These are phyloP conservation scores for Paspalum notatum DNA, from an alignment of 176 grass and related monocot species.

Conservation along the genomic window DNA sequence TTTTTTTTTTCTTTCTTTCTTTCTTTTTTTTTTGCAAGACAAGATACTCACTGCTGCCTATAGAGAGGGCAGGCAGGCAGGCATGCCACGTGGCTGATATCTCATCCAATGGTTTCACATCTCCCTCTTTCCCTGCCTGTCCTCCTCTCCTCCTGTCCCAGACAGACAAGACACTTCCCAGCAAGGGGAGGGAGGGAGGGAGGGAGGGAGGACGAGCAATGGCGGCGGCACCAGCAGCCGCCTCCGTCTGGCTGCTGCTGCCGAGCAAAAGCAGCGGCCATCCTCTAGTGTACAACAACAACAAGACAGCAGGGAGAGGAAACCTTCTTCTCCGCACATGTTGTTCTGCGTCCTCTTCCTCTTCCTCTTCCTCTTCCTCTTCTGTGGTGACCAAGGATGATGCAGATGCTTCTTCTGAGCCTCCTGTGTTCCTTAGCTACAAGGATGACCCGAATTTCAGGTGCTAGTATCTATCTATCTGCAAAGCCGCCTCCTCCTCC, in stretches of 20 bases:
- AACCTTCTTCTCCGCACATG: slow-evolving; percentile 27
- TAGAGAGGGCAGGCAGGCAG: too few relatives aligned
- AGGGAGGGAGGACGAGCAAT: not conserved
- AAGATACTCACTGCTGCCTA: too few relatives aligned
- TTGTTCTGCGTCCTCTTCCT: too few relatives aligned
- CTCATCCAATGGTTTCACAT: slow-evolving; percentile 6
- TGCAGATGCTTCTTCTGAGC: not conserved
- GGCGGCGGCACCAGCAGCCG: slow-evolving; percentile 31
- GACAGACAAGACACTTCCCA: too few relatives aligned
- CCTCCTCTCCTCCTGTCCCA: too few relatives aligned
- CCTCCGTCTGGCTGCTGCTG: slow-evolving; percentile 35
- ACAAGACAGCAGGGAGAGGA: not conserved
- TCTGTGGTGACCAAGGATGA: slow-evolving; percentile 34
- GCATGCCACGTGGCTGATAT: slow-evolving; percentile 12
- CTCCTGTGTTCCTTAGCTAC: not conserved
- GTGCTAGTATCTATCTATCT: not conserved
- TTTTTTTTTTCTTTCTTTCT: slow-evolving; percentile 1
- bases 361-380: not conserved
- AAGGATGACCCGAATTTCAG: slow-evolving; percentile 55
- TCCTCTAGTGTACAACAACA: too few relatives aligned
- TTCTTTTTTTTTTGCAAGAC: too few relatives aligned
- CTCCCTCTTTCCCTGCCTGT: not conserved
- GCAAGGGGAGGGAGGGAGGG: too few relatives aligned
- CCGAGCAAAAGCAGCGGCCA: not conserved
- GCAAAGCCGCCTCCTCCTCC: not conserved